Percentiles rank a stretch among this genome's conserved stretches.
phyloP scores from a whole-genome alignment of 2,329 filamentous ascomycete genomes.

The Hymenoscyphus occultus region DNA sequence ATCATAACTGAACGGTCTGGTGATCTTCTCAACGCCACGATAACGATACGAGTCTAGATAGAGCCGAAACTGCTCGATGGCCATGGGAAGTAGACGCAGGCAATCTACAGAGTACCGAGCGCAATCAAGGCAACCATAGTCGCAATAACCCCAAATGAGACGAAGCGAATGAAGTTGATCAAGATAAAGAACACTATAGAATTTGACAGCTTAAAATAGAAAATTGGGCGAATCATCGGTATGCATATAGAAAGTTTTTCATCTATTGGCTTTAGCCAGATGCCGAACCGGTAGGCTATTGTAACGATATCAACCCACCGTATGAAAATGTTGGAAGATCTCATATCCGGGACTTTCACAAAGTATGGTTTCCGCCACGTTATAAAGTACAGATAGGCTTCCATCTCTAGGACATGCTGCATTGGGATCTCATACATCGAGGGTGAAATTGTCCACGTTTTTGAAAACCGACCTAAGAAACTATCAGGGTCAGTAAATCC shows the following conservation, averaged over 20 bases:
- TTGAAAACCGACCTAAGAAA: background rate
- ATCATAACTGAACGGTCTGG: slow-evolving; percentile 11
- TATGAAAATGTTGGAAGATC: slow-evolving; percentile 7
- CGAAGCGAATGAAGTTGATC: slow-evolving; percentile 18
- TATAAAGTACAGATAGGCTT: slow-evolving; percentile 35
- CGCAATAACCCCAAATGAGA: slow-evolving; percentile 23
- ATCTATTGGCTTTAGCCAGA: slow-evolving; percentile 27
- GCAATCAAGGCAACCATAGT: slow-evolving; percentile 18
- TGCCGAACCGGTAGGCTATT: slow-evolving; percentile 24
- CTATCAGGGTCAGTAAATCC: background rate
- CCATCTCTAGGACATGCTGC: slow-evolving; percentile 36
- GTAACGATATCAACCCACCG: slow-evolving; percentile 16
- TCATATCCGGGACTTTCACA: slow-evolving; percentile 4
- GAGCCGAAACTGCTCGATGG: slow-evolving; percentile 9
- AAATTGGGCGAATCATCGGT: slow-evolving; percentile 13
- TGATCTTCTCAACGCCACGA: slow-evolving; percentile 21
- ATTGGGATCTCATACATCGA: slow-evolving; percentile 30
- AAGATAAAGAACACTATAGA: slow-evolving; percentile 16
- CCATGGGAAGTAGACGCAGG: slow-evolving; percentile 9
- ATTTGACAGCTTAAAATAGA: slow-evolving; percentile 23
- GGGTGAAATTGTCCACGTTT: slow-evolving; percentile 9
- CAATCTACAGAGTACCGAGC: slow-evolving; percentile 12
- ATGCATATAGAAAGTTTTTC: slow-evolving; percentile 15
- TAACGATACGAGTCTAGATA: slow-evolving; percentile 15
- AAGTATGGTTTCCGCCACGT: slow-evolving; percentile 16